Evolutionary conservation across 1,284 basidiomycete genomes (phyloP).

Genomic region (Cerioporus squamosus): DNA sequence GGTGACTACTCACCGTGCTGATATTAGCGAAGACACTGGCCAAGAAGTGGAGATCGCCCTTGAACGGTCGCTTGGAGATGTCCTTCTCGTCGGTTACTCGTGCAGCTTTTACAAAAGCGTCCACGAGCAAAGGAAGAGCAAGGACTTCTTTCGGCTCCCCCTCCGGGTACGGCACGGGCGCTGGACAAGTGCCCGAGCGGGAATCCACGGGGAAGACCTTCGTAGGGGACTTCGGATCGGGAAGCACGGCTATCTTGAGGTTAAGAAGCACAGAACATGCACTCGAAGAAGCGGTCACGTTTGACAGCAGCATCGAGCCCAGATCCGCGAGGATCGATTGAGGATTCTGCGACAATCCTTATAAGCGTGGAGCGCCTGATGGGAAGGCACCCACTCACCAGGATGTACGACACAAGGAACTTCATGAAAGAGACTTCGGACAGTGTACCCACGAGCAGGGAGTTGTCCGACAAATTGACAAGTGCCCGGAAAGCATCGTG

Average conservation of each 20-base stretch:
- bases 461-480: constrained; percentile 92
- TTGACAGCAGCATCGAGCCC: constrained; percentile 96
- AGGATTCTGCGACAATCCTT: constrained; percentile 68
- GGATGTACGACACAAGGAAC: constrained; percentile 91
- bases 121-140: constrained; percentile 79
- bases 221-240: constrained; percentile 44
- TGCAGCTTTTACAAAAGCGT: constrained; percentile 85
- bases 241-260: constrained; percentile 70
- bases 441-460: constrained; percentile 70
- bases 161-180: constrained; percentile 66
- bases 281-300: constrained; percentile 82
- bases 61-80: constrained; percentile 57
- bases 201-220: constrained; percentile 75
- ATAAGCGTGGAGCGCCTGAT: not conserved
- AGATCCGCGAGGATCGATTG: constrained; percentile 91
- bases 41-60: constrained; percentile 86
- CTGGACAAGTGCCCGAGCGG: constrained; percentile 70
- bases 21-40: constrained; percentile 93
- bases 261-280: constrained; percentile 72
- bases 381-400: constrained; percentile 56
- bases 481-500: constrained; percentile 96
- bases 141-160: constrained; percentile 58
- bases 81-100: constrained; percentile 50
- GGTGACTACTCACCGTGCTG: constrained; percentile 60
- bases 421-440: constrained; percentile 78